These are phyloP conservation scores for Castanea sativa DNA, from an alignment of 306 rosid species.

Conservation along the genomic window DNA sequence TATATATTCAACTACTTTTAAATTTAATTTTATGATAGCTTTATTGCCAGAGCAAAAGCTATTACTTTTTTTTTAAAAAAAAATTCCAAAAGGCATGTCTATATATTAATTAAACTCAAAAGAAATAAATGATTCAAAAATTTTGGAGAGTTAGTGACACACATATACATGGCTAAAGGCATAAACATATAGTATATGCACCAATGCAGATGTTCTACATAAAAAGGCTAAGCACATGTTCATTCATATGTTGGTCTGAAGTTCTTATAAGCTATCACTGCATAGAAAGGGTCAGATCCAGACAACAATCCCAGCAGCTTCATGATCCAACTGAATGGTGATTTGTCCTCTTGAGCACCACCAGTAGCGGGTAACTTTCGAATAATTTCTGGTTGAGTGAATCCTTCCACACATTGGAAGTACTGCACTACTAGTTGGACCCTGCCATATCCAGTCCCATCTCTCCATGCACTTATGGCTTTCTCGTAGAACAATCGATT, in stretches of 20 bases:
- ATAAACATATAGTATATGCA: neutral
- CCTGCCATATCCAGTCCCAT: slow-evolving; percentile 66
- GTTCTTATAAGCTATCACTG: slow-evolving; percentile 73
- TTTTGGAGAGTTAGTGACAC: too few relatives aligned
- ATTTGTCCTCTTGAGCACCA: slow-evolving; percentile 31
- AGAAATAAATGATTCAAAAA: too few relatives aligned
- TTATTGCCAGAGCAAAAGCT: neutral
- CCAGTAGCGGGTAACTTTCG: slow-evolving; percentile 42
- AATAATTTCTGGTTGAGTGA: slow-evolving; percentile 68
- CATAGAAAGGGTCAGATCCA: slow-evolving; percentile 71
- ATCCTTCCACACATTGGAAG: slow-evolving; percentile 77
- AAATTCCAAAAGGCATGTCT: too few relatives aligned
- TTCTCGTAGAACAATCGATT: slow-evolving; percentile 87
- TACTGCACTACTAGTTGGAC: slow-evolving; percentile 74
- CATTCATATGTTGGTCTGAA: slow-evolving; percentile 54
- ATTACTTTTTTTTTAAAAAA: too few relatives aligned
- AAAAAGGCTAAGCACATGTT: neutral
- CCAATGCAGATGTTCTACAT: neutral
- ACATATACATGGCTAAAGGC: neutral
- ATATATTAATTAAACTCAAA: too few relatives aligned
- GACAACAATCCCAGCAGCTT: slow-evolving; percentile 55
- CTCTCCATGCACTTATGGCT: slow-evolving; percentile 80
- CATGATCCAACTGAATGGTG: slow-evolving; percentile 53
- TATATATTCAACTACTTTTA: too few relatives aligned
- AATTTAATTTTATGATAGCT: neutral